Percentiles rank a stretch among this genome's conserved stretches.
These are phyloP conservation scores for Xylariomycetidae sp. DNA, from an alignment of 2,329 filamentous ascomycete genomes.

Conservation along the genomic window DNA sequence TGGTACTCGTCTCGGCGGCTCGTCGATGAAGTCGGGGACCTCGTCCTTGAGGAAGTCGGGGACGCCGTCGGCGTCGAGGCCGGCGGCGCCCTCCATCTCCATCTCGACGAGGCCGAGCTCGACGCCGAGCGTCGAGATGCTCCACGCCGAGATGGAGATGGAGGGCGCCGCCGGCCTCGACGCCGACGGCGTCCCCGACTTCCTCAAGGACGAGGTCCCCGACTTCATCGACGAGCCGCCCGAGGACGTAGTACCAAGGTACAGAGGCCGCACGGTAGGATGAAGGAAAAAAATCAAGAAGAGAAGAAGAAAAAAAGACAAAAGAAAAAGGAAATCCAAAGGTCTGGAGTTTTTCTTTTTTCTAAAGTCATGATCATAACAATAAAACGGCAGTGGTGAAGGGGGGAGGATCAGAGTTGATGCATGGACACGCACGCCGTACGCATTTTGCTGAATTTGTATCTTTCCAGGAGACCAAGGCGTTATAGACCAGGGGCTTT, in stretches of 20 bases:
- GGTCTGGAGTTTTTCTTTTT: constrained; percentile 16
- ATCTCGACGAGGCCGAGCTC: constrained; percentile 94
- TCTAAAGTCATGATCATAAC: too few relatives aligned
- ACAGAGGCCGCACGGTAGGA: constrained; percentile 66
- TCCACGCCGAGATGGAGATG: constrained; percentile 90
- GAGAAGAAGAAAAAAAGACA: constrained; percentile 2
- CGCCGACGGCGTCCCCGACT: constrained; percentile 65
- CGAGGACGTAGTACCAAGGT: constrained; percentile 65
- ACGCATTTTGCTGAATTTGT: too few relatives aligned
- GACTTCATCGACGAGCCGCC: constrained; percentile 93
- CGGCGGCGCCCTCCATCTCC: constrained; percentile 69
- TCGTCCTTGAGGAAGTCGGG: constrained; percentile 90
- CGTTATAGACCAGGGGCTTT: too few relatives aligned
- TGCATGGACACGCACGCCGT: too few relatives aligned
- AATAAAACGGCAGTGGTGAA: too few relatives aligned
- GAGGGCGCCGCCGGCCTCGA: constrained; percentile 57
- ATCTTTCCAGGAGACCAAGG: too few relatives aligned
- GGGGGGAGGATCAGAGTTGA: too few relatives aligned
- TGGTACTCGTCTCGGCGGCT: constrained; percentile 66
- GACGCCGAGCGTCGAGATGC: constrained; percentile 88
- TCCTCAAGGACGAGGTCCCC: constrained; percentile 84
- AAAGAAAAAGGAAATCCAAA: neutral
- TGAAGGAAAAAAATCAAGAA: constrained; percentile 9
- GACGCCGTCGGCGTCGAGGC: constrained; percentile 49
- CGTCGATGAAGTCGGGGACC: constrained; percentile 87